Conservation (phyloP, 148 eudicot genomes). For the Beta vulgaris region DNA sequence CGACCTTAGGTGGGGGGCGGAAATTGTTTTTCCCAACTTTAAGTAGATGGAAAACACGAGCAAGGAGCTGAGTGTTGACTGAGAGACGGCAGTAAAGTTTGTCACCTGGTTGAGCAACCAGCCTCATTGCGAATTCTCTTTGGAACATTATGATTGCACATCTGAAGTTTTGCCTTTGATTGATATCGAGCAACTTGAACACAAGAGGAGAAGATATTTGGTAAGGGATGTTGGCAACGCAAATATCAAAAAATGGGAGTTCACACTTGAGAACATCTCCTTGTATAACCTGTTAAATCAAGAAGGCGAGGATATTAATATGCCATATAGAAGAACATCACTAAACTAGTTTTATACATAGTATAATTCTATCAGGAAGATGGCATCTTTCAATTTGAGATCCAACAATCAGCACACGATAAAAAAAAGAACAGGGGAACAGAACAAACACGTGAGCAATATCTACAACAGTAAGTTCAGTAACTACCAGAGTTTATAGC, state of each 20-base stretch:
- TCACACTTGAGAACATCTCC: constrained; percentile 93
- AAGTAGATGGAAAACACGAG: constrained; percentile 72
- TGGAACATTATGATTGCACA: constrained; percentile 93
- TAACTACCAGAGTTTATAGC: background rate
- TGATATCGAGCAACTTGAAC: constrained; percentile 51
- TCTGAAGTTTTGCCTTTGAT: constrained; percentile 66
- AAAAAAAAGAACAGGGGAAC: background rate
- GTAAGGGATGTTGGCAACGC: constrained; percentile 92
- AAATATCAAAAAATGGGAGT: constrained; percentile 82
- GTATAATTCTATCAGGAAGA: background rate
- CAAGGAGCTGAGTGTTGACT: constrained; percentile 75
- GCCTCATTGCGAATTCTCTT: constrained; percentile 91
- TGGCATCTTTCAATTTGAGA: background rate
- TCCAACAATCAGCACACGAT: background rate
- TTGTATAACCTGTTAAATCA: constrained; percentile 64
- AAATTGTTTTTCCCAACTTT: constrained; percentile 91
- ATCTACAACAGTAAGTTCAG: background rate
- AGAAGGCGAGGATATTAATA: background rate
- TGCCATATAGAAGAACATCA: too few relatives aligned
- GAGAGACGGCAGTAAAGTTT: constrained; percentile 80
- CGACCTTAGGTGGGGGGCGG: constrained; percentile 94
- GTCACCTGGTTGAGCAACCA: constrained; percentile 95
- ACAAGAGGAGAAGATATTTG: constrained; percentile 94
- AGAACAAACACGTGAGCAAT: background rate
- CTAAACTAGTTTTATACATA: too few relatives aligned